Percentiles rank a stretch among this genome's conserved stretches.
Evolutionary conservation across 163 green algal genomes (phyloP).

Genomic region (Chlamydomonas reinhardtii): DNA sequence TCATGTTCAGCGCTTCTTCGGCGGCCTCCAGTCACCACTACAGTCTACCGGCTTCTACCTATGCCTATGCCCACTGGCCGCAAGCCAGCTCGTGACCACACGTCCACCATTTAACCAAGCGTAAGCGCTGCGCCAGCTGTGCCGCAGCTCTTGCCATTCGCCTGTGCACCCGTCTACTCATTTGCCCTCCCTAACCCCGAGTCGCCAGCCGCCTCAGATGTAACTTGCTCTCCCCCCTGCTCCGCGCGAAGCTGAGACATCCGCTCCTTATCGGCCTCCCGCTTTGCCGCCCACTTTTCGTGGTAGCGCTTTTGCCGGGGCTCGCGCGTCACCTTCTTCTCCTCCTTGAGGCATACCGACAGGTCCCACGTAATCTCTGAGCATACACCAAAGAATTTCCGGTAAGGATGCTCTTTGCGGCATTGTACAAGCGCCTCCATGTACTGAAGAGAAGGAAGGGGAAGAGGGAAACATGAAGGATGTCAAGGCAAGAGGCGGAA

Average conservation of each 20-base stretch:
- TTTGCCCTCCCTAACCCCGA: too few species aligned
- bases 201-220: too few species aligned
- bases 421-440: constrained; percentile 59
- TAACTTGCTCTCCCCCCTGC: neutral
- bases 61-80: too few species aligned
- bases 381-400: constrained; percentile 53
- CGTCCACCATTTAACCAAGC: too few species aligned
- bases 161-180: too few species aligned
- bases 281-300: constrained; percentile 40
- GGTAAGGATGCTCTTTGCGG: constrained; percentile 52
- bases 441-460: constrained; percentile 34
- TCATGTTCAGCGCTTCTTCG: too few species aligned
- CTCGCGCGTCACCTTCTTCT: constrained; percentile 51
- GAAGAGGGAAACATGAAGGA: neutral
- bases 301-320: constrained; percentile 43
- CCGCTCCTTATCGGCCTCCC: constrained; percentile 34
- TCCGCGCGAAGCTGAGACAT: constrained; percentile 27
- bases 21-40: too few species aligned
- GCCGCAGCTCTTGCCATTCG: too few species aligned
- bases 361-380: constrained; percentile 59
- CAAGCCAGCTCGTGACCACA: too few species aligned
- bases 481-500: neutral
- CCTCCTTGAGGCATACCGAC: constrained; percentile 47
- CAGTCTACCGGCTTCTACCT: too few species aligned
- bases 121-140: too few species aligned